Evolutionary conservation across 208 protist genomes (phyloP), one percentile per base, ranked within the genome.

Genomic region (Angomonas ambiguus): DNA sequence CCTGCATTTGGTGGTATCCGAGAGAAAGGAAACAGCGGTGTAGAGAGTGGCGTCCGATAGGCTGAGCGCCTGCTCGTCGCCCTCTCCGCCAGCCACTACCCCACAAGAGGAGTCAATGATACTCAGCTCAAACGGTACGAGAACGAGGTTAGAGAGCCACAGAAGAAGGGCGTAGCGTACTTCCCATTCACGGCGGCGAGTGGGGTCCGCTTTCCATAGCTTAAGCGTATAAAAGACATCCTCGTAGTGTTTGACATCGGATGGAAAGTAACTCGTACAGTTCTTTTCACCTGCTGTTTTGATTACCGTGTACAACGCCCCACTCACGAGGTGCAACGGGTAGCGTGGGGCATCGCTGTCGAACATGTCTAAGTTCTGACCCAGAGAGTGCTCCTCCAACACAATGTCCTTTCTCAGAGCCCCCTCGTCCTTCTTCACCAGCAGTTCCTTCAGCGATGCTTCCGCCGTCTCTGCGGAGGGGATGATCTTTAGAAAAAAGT

Each of bases 91-190:
- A 11, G 22, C 32, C 25, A 27, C 22, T 33, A 55, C 24, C 49
- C 1, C 30, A 56, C 35, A 8, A 49, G 69, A 48, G 6, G 84
- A 81, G 82, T 98, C 97, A 22, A 99, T 90, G 62, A 94, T 72
- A 31, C 67, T 65, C 13, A 99, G 79, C 27, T 91, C 79, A 73
- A 99, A 99, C 6, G 98, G 98, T 5, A 99, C 88, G 22, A 98
- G 84, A 10, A 98, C 83, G 27, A 99, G 79, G 58, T 99, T 93
- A 24, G 90, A 97, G 0, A 99, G 82, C 98, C 98, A 99, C 2
- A 99, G 73, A 28, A 98, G 73, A 25, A 99, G 70, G 57, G 97
- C 87, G 85, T 99, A 99, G 51, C 96, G 86, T 55, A 94, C 84
- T 74, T 99, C 88, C 97, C 97, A 99, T 69, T 91, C 83, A 20